Conservation (phyloP, 192 early-diverging fungal genomes). For the Coemansia sp. region DNA sequence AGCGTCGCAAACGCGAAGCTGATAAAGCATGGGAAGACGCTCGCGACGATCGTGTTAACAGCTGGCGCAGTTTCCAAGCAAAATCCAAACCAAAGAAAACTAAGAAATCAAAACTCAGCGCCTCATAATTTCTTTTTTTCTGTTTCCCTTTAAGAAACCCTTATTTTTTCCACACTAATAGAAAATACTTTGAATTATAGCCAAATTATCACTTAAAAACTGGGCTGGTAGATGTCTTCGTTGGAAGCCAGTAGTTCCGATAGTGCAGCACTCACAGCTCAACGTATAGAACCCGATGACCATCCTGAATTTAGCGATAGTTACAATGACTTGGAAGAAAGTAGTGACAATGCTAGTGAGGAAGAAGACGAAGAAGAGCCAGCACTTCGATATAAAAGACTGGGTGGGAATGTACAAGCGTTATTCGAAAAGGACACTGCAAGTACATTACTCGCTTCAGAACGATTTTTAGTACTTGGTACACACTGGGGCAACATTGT, state of each 20-base stretch:
- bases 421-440: conserved; percentile 86
- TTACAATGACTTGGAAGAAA: background rate
- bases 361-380: conserved; percentile 82
- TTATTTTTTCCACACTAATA: too few relatives aligned
- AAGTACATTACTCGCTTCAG: conserved; percentile 73
- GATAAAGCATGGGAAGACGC: conserved; percentile 45
- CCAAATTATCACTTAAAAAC: too few relatives aligned
- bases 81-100: conserved; percentile 8
- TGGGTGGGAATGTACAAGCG: conserved; percentile 65
- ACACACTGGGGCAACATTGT: conserved; percentile 90
- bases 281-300: background rate
- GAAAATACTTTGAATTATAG: background rate
- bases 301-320: background rate
- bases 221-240: background rate
- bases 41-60: conserved; percentile 43
- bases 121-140: background rate
- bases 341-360: conserved; percentile 29
- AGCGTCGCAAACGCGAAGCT: conserved; percentile 22
- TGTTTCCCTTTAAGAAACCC: too few relatives aligned
- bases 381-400: conserved; percentile 83
- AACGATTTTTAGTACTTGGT: conserved; percentile 87
- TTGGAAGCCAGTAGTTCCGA: background rate
- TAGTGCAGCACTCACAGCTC: background rate
- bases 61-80: conserved; percentile 42
- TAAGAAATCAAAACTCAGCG: background rate